These are phyloP conservation scores for Terfezia claveryi DNA, from an alignment of 495 filamentous ascomycete species.

Conservation along the genomic window DNA sequence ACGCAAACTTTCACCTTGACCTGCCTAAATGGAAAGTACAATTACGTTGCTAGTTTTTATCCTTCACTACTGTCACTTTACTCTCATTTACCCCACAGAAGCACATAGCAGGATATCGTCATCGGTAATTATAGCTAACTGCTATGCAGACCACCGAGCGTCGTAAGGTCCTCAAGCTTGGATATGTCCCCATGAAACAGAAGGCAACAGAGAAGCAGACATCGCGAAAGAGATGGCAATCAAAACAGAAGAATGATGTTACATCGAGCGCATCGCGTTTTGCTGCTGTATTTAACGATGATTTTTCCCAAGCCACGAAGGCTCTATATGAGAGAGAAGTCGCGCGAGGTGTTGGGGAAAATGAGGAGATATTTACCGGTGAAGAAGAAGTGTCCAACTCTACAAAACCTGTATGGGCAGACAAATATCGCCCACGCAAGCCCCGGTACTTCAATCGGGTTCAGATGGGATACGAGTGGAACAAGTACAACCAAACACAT, in stretches of 20 bases:
- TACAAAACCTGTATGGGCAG: constrained; percentile 57
- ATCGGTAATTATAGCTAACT: not conserved
- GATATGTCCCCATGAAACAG: constrained; percentile 43
- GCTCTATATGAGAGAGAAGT: constrained; percentile 84
- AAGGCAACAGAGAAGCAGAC: constrained; percentile 29
- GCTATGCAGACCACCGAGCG: constrained; percentile 28
- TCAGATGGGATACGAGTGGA: constrained; percentile 99
- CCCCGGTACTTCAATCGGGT: constrained; percentile 95
- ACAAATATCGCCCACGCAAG: constrained; percentile 78
- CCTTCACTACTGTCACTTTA: too few relatives aligned
- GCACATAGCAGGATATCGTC: too few relatives aligned
- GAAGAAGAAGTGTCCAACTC: constrained; percentile 58
- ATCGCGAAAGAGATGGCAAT: not conserved
- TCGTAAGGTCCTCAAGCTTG: constrained; percentile 41
- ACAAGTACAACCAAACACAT: constrained; percentile 99
- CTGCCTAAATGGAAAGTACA: too few relatives aligned
- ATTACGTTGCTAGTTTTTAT: too few relatives aligned
- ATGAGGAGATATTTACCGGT: constrained; percentile 86
- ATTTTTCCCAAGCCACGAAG: constrained; percentile 79
- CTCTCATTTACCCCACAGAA: too few relatives aligned
- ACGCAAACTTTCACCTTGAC: too few relatives aligned
- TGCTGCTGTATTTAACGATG: constrained; percentile 50
- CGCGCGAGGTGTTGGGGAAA: constrained; percentile 73
- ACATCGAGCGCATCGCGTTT: constrained; percentile 41
- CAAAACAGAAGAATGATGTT: constrained; percentile 4